A percentile compares a stretch with the other conserved stretches of the same genome.
phyloP scores from a whole-genome alignment of 164 flowering plant genomes.

The Tinospora cordifolia region DNA sequence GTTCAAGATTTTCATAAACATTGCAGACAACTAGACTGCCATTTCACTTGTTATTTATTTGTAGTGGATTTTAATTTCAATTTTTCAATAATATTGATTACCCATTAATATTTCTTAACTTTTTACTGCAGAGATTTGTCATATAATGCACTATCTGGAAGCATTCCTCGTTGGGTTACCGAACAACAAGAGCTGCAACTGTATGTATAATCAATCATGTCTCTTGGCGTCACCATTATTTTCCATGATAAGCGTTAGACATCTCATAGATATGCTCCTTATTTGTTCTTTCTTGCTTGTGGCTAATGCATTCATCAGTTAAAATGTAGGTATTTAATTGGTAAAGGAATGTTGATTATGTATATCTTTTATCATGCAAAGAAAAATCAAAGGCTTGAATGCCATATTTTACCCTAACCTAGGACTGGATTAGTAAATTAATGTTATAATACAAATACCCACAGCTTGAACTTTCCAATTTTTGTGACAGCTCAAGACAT shows the following conservation, averaged over 20 bases:
- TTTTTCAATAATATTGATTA: not conserved
- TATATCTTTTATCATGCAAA: not conserved
- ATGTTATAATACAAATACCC: too few species aligned
- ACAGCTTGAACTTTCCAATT: too few species aligned
- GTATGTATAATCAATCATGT: slow-evolving; percentile 29
- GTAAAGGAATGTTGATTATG: not conserved
- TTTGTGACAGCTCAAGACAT: too few species aligned
- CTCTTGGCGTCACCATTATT: not conserved
- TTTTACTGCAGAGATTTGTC: slow-evolving; percentile 58
- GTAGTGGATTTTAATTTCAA: not conserved
- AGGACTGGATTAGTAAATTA: not conserved
- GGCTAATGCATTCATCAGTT: too few species aligned
- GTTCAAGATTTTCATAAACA: not conserved
- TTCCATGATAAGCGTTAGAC: not conserved
- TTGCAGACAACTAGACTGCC: not conserved
- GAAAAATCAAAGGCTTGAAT: not conserved
- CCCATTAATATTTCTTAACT: not conserved
- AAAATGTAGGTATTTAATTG: not conserved
- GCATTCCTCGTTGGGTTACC: slow-evolving; percentile 57
- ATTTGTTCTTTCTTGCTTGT: not conserved
- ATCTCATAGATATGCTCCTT: not conserved
- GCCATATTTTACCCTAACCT: not conserved
- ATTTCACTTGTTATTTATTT: not conserved
- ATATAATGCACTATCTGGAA: slow-evolving; percentile 58
- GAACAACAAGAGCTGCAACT: slow-evolving; percentile 31